A percentile compares a stretch with the other conserved stretches of the same genome.
Conservation (phyloP, 129 eudicot species). For the Pseudognaphalium luteoalbum region DNA sequence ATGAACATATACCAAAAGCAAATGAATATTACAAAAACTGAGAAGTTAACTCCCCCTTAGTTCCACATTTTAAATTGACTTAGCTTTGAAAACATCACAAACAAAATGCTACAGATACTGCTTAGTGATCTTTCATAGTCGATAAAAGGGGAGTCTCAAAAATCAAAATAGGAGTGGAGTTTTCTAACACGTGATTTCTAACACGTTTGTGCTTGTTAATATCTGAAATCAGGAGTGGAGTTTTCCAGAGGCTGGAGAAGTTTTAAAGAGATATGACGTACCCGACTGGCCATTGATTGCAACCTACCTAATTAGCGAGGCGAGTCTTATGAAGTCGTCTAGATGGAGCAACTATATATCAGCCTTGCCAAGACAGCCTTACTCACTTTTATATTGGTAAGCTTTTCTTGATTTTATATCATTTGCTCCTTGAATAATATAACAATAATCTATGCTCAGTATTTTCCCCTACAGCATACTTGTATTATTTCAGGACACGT, state of each 20-base stretch:
- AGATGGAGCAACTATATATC: conserved; percentile 89
- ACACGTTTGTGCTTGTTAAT: conserved; percentile 11
- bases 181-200: conserved; percentile 22
- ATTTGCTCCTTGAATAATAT: conserved; percentile 1
- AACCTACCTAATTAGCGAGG: conserved; percentile 88
- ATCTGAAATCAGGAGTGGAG: conserved; percentile 73
- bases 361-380: conserved; percentile 95
- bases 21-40: background rate
- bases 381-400: conserved; percentile 93
- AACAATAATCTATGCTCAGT: conserved; percentile 64
- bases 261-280: conserved; percentile 65
- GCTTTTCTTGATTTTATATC: conserved; percentile 12
- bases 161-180: conserved; percentile 92
- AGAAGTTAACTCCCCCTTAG: no score
- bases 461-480: conserved; percentile 66
- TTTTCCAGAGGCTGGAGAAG: conserved; percentile 78
- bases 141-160: background rate
- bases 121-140: background rate
- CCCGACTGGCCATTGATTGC: conserved; percentile 99
- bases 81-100: no score
- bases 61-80: no score
- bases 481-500: conserved; percentile 89
- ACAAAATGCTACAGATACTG: no score
- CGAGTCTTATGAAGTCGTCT: conserved; percentile 64
- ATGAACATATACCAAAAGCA: background rate